These are phyloP conservation scores for Eimeria praecox DNA, from an alignment of 169 alveolate genomes.

Conservation along the genomic window DNA sequence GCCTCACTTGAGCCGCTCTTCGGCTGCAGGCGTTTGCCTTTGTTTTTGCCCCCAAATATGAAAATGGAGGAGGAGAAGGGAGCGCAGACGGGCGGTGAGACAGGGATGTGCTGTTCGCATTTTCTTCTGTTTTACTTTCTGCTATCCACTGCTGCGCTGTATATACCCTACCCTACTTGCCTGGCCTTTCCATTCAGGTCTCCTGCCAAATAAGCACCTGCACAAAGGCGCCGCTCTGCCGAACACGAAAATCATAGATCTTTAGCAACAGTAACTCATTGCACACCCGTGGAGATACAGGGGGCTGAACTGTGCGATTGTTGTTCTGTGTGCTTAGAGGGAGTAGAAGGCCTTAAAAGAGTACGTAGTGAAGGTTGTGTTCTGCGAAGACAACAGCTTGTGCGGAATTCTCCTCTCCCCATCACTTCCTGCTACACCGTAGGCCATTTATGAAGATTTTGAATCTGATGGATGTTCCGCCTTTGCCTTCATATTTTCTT, in stretches of 20 bases:
- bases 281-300: neutral
- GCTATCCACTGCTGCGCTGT: neutral
- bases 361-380: constrained; percentile 82
- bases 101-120: neutral
- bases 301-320: neutral
- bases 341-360: constrained; percentile 37
- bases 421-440: constrained; percentile 74
- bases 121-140: neutral
- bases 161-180: too few relatives aligned
- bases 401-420: constrained; percentile 75
- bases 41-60: neutral
- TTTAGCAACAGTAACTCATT: neutral
- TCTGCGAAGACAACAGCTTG: constrained; percentile 61
- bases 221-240: neutral
- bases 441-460: neutral
- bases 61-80: neutral
- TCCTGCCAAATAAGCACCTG: too few relatives aligned
- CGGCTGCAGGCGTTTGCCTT: neutral
- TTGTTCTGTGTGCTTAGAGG: neutral
- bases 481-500: neutral
- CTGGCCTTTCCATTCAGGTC: neutral
- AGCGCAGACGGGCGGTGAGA: neutral
- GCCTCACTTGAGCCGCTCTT: neutral
- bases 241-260: neutral
- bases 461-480: neutral